phyloP scores from a whole-genome alignment of 768 basidiomycete genomes.

The Tulasnella sp. region DNA sequence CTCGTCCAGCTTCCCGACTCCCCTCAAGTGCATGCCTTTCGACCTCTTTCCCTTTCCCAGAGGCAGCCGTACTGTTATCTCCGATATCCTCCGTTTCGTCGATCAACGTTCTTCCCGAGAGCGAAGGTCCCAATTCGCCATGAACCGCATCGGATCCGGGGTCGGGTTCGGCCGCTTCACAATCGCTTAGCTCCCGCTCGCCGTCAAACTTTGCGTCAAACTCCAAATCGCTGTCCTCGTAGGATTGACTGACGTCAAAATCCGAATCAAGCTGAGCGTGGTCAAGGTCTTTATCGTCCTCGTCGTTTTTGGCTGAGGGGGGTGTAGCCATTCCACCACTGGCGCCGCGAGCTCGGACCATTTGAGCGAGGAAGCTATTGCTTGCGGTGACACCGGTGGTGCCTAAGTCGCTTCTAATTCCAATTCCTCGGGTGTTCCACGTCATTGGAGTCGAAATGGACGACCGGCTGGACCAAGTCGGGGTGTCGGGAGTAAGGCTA shows the following conservation, averaged over 20 bases:
- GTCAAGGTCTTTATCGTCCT: not conserved
- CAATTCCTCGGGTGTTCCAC: not conserved
- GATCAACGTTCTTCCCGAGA: constrained; percentile 3
- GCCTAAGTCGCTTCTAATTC: not conserved
- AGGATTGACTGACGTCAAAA: not conserved
- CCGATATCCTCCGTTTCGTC: not conserved
- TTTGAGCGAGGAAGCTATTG: not conserved
- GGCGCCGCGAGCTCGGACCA: not conserved
- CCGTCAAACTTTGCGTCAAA: not conserved
- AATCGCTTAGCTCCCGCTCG: not conserved
- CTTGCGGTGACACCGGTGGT: not conserved
- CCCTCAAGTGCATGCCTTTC: not conserved
- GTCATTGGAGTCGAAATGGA: not conserved
- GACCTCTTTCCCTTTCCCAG: not conserved
- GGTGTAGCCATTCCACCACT: not conserved
- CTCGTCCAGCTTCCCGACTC: not conserved
- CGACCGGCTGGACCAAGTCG: not conserved
- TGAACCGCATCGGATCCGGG: not conserved
- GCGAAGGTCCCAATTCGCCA: not conserved
- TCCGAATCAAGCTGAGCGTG: not conserved
- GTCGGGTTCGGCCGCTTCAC: not conserved
- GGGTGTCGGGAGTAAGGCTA: not conserved
- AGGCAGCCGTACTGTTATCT: not conserved
- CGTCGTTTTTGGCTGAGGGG: not conserved
- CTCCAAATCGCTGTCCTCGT: not conserved